A percentile compares a stretch with the other conserved stretches of the same genome.
Evolutionary conservation across 176 grass and related monocot species (phyloP).

Genomic region (Elymus sibiricus): DNA sequence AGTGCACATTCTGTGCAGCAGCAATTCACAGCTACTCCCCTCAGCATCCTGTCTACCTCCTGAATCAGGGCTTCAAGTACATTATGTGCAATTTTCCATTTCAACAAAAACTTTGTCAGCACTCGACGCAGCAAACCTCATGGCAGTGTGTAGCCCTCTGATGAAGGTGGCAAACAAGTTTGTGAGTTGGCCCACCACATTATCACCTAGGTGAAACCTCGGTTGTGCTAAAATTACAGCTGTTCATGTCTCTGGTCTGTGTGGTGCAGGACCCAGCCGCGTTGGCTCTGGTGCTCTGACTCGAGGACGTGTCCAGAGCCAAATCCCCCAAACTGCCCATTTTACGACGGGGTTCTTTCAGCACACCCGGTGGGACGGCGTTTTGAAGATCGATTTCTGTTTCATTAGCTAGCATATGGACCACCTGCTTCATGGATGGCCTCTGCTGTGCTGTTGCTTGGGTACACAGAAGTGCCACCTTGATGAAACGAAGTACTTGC

Average conservation of each 20-base stretch:
- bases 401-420: constrained; percentile 42
- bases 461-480: constrained; percentile 56
- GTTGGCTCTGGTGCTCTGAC: constrained; percentile 34
- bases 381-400: constrained; percentile 44
- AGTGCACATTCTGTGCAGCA: constrained; percentile 33
- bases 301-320: constrained; percentile 28
- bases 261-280: constrained; percentile 16
- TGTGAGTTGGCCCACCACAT: neutral
- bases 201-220: constrained; percentile 47
- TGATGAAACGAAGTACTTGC: constrained; percentile 56
- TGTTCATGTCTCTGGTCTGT: constrained; percentile 46
- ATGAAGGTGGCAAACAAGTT: neutral
- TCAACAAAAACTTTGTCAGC: neutral
- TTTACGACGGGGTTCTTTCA: constrained; percentile 50
- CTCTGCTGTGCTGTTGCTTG: constrained; percentile 58
- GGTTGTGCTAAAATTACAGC: constrained; percentile 31
- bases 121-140: neutral
- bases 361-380: constrained; percentile 40
- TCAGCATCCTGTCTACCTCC: constrained; percentile 19
- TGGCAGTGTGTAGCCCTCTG: neutral
- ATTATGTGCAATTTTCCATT: neutral
- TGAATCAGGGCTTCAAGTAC: constrained; percentile 19
- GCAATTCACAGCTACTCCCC: constrained; percentile 19
- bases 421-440: constrained; percentile 58
- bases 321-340: neutral